Evolutionary conservation across 2,329 filamentous ascomycete genomes (phyloP).

Genomic region (Fusarium sp.): DNA sequence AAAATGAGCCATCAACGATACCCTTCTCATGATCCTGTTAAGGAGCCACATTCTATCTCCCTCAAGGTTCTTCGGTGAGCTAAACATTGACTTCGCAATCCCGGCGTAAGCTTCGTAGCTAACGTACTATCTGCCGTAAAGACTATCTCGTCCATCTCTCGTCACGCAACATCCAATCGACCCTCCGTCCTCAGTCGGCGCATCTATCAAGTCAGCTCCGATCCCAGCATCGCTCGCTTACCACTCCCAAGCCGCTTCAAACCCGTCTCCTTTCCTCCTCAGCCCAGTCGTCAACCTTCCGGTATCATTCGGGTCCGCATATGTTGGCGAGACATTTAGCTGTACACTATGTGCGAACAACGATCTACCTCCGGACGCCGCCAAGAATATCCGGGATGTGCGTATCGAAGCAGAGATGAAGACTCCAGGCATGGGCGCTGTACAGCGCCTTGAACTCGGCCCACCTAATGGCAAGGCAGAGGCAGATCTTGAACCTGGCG

Average conservation of each 20-base stretch:
- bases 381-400: conserved; percentile 76
- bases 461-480: conserved; percentile 43
- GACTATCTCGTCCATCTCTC: conserved; percentile 84
- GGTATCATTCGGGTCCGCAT: conserved; percentile 90
- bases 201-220: conserved; percentile 52
- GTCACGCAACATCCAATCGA: conserved; percentile 75
- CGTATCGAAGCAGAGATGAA: conserved; percentile 94
- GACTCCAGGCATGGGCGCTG: conserved; percentile 72
- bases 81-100: background rate
- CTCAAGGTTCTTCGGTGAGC: conserved; percentile 78
- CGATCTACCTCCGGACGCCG: conserved; percentile 61
- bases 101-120: conserved; percentile 3
- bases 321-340: conserved; percentile 93
- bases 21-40: conserved; percentile 67
- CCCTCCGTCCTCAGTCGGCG: conserved; percentile 58
- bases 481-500: conserved; percentile 67
- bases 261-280: conserved; percentile 67
- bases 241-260: conserved; percentile 57
- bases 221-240: conserved; percentile 80
- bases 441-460: conserved; percentile 74
- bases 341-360: conserved; percentile 98
- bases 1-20: conserved; percentile 70
- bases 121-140: conserved; percentile 51
- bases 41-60: conserved; percentile 83
- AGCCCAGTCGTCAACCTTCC: conserved; percentile 82